Conservation (phyloP, 345 rosid species). For the Brassica carinata region DNA sequence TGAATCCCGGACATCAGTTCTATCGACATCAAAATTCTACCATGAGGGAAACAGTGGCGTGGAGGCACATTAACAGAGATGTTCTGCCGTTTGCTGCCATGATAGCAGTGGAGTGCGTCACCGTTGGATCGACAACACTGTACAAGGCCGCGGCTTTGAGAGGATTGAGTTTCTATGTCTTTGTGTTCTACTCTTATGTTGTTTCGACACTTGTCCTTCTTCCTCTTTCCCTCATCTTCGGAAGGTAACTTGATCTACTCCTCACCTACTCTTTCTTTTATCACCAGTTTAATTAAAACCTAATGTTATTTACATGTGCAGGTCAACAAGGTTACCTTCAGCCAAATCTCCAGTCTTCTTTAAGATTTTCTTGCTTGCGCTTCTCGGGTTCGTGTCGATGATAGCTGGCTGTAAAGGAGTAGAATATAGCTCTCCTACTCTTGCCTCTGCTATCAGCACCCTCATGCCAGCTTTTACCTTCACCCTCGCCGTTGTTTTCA, state of each 20-base stretch:
- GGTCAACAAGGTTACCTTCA: neutral
- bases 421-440: constrained; percentile 48
- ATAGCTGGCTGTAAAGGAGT: constrained; percentile 40
- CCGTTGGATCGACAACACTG: constrained; percentile 43
- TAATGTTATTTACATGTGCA: neutral
- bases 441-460: constrained; percentile 52
- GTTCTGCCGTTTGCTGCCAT: constrained; percentile 47
- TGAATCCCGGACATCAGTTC: neutral
- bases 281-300: neutral
- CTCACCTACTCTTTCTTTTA: neutral
- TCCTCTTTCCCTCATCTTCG: constrained; percentile 26
- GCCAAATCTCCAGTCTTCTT: neutral
- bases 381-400: constrained; percentile 31
- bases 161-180: constrained; percentile 46
- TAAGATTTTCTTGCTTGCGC: neutral
- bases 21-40: neutral
- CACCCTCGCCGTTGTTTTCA: constrained; percentile 24
- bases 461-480: constrained; percentile 54
- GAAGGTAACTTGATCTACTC: constrained; percentile 23
- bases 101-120: constrained; percentile 27
- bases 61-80: constrained; percentile 31
- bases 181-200: constrained; percentile 13
- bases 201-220: constrained; percentile 34
- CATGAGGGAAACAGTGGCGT: constrained; percentile 1
- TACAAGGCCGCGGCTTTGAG: constrained; percentile 48